phyloP scores from a whole-genome alignment of 208 protist species.

The Angomonas desouzai region DNA sequence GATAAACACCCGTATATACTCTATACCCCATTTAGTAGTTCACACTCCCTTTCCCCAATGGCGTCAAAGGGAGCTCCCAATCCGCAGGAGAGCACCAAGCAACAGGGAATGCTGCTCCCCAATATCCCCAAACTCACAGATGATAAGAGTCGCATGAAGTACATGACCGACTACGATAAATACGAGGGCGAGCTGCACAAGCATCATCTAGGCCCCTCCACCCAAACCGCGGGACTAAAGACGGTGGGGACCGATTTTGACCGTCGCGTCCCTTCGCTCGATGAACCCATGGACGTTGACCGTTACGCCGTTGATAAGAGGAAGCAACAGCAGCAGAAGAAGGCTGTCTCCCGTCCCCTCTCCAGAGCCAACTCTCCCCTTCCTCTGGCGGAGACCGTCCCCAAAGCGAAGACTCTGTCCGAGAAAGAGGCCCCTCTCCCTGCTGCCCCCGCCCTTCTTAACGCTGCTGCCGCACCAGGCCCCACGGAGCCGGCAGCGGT shows the following conservation, averaged over 20 bases:
- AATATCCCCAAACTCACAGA: conserved; percentile 85
- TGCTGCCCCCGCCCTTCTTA: not conserved
- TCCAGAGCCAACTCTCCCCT: not conserved
- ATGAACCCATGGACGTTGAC: conserved; percentile 65
- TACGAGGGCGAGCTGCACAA: conserved; percentile 85
- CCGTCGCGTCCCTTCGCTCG: conserved; percentile 47
- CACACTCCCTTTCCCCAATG: conserved; percentile 2
- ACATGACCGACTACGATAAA: conserved; percentile 85
- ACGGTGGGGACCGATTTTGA: conserved; percentile 57
- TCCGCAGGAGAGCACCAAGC: conserved; percentile 17
- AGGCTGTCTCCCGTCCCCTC: not conserved
- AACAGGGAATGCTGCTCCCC: conserved; percentile 50
- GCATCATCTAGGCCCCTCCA: conserved; percentile 75
- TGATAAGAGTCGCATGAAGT: conserved; percentile 66
- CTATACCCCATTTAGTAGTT: not conserved
- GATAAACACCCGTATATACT: not conserved
- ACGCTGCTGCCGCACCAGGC: not conserved
- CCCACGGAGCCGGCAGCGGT: not conserved
- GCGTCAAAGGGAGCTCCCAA: not conserved
- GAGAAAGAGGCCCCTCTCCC: not conserved
- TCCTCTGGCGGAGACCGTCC: not conserved
- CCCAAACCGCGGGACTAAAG: conserved; percentile 65
- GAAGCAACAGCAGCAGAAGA: conserved; percentile 7
- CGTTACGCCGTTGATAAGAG: conserved; percentile 29
- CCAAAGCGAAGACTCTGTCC: not conserved